Percentiles rank a stretch among this genome's conserved stretches.
phyloP scores from a whole-genome alignment of 371 early-diverging fungal species.

The Mortierella sp. region DNA sequence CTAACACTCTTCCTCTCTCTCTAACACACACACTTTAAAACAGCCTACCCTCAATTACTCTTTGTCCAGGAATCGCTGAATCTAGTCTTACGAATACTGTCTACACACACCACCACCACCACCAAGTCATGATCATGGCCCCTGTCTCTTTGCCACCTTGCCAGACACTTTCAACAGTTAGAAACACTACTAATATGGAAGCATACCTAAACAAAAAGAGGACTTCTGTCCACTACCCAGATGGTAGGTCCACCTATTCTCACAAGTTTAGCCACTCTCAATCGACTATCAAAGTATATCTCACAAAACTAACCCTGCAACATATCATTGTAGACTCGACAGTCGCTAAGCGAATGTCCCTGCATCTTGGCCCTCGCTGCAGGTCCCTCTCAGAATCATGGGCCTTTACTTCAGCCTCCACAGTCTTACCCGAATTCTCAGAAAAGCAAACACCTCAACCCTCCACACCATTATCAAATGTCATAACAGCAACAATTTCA shows the following conservation, averaged over 20 bases:
- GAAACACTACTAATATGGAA: slow-evolving; percentile 13
- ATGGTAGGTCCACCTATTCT: slow-evolving; percentile 20
- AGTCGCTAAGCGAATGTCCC: slow-evolving; percentile 31
- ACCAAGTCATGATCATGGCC: slow-evolving; percentile 31
- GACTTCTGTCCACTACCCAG: slow-evolving; percentile 46
- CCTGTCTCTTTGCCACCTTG: slow-evolving; percentile 37
- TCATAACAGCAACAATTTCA: neutral
- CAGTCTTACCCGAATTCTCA: slow-evolving; percentile 18
- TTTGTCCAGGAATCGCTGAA: no score
- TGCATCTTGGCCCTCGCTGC: slow-evolving; percentile 36
- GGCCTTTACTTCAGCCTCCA: slow-evolving; percentile 17
- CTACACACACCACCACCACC: neutral
- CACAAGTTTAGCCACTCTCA: neutral
- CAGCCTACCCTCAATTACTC: neutral
- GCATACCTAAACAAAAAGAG: slow-evolving; percentile 30
- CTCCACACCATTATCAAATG: neutral
- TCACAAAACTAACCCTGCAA: neutral
- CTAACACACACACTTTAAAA: neutral
- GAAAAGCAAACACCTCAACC: slow-evolving; percentile 9
- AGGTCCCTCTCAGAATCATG: slow-evolving; percentile 52
- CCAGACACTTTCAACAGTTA: slow-evolving; percentile 14
- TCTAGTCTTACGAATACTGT: neutral
- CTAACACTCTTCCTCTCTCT: no score
- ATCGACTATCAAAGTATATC: neutral
- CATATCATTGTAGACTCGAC: slow-evolving; percentile 25